Percentiles rank a stretch among this genome's conserved stretches.
Evolutionary conservation across 164 flowering plant species (phyloP).

Genomic region (Nelumbo lutea): DNA sequence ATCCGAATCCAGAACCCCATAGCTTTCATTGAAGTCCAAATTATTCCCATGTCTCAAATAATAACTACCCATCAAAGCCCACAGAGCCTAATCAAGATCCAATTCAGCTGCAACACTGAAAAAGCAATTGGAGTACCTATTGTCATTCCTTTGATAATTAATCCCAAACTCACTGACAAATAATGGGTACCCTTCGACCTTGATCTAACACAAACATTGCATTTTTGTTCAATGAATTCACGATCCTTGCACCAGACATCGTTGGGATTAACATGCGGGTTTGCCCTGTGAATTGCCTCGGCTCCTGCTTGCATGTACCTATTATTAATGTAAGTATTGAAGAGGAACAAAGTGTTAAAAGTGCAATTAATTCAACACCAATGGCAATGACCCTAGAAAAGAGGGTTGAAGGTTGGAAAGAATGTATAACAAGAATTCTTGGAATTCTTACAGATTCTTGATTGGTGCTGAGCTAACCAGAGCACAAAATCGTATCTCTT

Average conservation of each 20-base stretch:
- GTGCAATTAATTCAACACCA: no score
- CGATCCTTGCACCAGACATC: conserved; percentile 53
- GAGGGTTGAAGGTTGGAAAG: no score
- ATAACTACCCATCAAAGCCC: conserved; percentile 78
- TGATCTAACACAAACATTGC: conserved; percentile 51
- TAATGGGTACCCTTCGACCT: conserved; percentile 49
- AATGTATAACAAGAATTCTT: no score
- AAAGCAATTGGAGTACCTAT: conserved; percentile 71
- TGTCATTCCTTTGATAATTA: conserved; percentile 74
- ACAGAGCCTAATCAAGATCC: conserved; percentile 79
- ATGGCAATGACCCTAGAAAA: no score
- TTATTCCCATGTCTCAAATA: conserved; percentile 56
- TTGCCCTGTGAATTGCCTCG: conserved; percentile 80
- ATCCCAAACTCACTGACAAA: conserved; percentile 77
- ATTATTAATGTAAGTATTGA: background rate
- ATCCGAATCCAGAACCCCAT: conserved; percentile 52
- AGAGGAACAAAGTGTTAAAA: no score
- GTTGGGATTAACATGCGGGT: conserved; percentile 65
- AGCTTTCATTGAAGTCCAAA: conserved; percentile 48
- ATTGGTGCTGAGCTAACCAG: no score
- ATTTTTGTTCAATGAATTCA: conserved; percentile 30
- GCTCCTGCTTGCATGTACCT: conserved; percentile 90
- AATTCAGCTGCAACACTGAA: conserved; percentile 60
- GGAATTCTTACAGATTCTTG: no score
- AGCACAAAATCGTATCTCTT: no score